Evolutionary conservation across 1,284 basidiomycete species (phyloP), one percentile per base, ranked within the genome.

Genomic region (Apiotrichum mycotoxinovorans): DNA sequence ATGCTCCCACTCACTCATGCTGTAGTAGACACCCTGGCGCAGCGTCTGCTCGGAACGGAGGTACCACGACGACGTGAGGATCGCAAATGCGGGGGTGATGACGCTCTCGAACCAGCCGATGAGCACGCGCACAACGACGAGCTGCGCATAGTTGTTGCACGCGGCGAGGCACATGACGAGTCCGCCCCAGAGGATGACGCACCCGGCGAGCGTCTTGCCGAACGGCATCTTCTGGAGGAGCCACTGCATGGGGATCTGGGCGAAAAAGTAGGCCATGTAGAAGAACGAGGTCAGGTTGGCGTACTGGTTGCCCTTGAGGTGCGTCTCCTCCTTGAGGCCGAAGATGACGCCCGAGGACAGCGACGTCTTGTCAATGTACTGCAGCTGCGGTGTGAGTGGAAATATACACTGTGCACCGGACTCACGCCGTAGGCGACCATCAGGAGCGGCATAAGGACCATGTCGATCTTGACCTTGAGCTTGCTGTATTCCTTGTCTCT

Each of bases 101-200:
- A 63, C 62, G 4, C 52, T 57, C 56, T 69, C 67, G 34, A 69
- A 64, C 62, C 63, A 64, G 18, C 69, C 69, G 20, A 71, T 56
- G 25, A 68, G 41, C n/a, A 62, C 51, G 23, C 69, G 63, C 17
- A 68, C 61, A 25, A 56, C 57, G 2, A 63, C 54, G 12, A 71
- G 57, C 35, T 63, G 52, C 25, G 59, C 54, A 44, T 65, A 69
- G 57, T 61, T 67, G 55, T 68, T 64, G 52, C 65, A 63, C 4
- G 55, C 66, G 48, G 60, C 61, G 34, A 68, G 56, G 26, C 58
- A 57, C 46, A 63, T 47, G 51, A 70, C 66, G 34, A 63, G 44
- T 7, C 45, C 54, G 23, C 65, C 64, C 64, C 65, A 69, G 27
- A 62, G 57, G 42, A 64, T 54, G 35, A 62, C 54, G 30, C 51